A percentile compares a stretch with the other conserved stretches of the same genome.
These are phyloP conservation scores for Alternaria sp. DNA, from an alignment of 2,329 filamentous ascomycete genomes.

Conservation along the genomic window DNA sequence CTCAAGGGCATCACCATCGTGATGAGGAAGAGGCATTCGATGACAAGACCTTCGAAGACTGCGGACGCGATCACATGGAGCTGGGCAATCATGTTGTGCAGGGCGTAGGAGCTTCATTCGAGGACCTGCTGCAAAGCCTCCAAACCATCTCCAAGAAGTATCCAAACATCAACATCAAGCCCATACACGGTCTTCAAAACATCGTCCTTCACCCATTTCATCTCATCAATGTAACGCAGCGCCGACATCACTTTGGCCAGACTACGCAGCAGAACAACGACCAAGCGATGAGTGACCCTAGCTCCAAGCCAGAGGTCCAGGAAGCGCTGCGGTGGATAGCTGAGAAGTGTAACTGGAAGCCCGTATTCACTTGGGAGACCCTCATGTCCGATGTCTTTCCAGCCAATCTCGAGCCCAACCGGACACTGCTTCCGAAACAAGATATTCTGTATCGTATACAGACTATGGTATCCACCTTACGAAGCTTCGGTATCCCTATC, in stretches of 20 bases:
- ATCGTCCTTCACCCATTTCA: constrained; percentile 45
- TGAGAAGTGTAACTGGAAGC: constrained; percentile 42
- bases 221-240: constrained; percentile 43
- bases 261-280: constrained; percentile 16
- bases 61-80: constrained; percentile 43
- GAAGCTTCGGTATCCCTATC: constrained; percentile 40
- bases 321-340: constrained; percentile 42
- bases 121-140: constrained; percentile 41
- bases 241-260: constrained; percentile 34
- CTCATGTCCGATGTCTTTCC: constrained; percentile 50
- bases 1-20: constrained; percentile 41
- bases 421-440: constrained; percentile 38
- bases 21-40: constrained; percentile 46
- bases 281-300: constrained; percentile 30
- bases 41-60: constrained; percentile 42
- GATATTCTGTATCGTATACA: constrained; percentile 41
- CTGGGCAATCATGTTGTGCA: constrained; percentile 44
- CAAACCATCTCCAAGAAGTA: constrained; percentile 39
- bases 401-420: constrained; percentile 39
- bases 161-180: constrained; percentile 42
- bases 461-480: constrained; percentile 37
- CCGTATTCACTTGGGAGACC: constrained; percentile 42
- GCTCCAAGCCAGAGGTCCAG: constrained; percentile 40
- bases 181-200: constrained; percentile 34
- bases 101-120: constrained; percentile 41